Evolutionary conservation across 2,329 filamentous ascomycete genomes (phyloP), one percentile per base, ranked within the genome.

Genomic region (Ceratocystis albifundus): DNA sequence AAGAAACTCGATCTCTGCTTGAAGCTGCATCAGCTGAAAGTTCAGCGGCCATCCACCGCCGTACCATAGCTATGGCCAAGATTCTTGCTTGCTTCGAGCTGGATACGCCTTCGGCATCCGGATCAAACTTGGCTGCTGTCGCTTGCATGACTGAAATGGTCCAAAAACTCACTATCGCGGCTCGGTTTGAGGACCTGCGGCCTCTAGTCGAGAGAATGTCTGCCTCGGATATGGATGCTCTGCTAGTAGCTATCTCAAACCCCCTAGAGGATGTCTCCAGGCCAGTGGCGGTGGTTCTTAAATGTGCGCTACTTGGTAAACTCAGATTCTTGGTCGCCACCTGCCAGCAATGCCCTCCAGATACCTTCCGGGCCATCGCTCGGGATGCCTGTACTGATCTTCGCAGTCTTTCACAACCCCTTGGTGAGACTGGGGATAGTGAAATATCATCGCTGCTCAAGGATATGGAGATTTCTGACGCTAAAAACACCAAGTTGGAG

Each of bases 291-390:
- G 36, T 66, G 12, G 64, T 68, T n/a, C 65, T 68, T 32, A 66
- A 66, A 30, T 48, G 46, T 32, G 50, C 59, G 3, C 48, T 68
- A 1, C 30, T 46, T 5, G 46, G 46, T 12, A 68, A 68, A 28
- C 45, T 68, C 3, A 61, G 41, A 6, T 68, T 74, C 75, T 5
- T 79, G 75, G 66, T 82, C 83, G 65, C 76, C 78, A 44, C 80
- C 82, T 62, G 70, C 82, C 50, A 80, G 72, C 79, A 2, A 75
- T 78, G 50, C 71, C 17, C 55, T 20, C 17, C 55, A 3, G 6
- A 25, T 17, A 73, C 22, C 74, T 84, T 78, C 3, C 71, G 73
- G 0, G 70, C 70, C 3, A 66, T 79, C 32, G 69, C 74, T 1
- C 70, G 73, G 2, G 71, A 75, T 2, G 65, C 67, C 2, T 68